A percentile compares a stretch with the other conserved stretches of the same genome.
Evolutionary conservation across 2,329 filamentous ascomycete genomes (phyloP).

Genomic region (Cladorrhinum sp.): DNA sequence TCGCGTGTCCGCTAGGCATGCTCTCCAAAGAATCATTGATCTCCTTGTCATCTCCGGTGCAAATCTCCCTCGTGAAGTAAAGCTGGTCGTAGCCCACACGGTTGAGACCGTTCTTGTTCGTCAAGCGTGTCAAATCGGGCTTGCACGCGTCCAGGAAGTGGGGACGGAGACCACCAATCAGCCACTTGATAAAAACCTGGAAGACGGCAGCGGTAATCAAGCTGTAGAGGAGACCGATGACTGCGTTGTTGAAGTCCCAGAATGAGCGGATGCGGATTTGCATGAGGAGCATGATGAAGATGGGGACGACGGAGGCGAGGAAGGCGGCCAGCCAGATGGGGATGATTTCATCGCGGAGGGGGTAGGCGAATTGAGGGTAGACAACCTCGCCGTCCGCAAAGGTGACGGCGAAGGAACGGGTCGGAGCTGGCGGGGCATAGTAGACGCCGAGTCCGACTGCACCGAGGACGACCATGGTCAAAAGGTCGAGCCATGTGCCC

Average conservation of each 20-base stretch:
- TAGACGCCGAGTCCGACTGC: slow-evolving; percentile 65
- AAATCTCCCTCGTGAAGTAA: slow-evolving; percentile 68
- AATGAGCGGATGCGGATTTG: slow-evolving; percentile 66
- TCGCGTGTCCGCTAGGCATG: slow-evolving; percentile 71
- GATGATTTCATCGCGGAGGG: slow-evolving; percentile 65
- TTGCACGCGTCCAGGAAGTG: slow-evolving; percentile 69
- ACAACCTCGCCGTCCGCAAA: slow-evolving; percentile 67
- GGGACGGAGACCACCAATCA: slow-evolving; percentile 68
- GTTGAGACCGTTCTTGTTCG: slow-evolving; percentile 40
- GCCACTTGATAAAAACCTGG: slow-evolving; percentile 73
- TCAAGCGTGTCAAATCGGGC: slow-evolving; percentile 49
- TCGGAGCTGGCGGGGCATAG: slow-evolving; percentile 61
- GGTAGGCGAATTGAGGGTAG: slow-evolving; percentile 68
- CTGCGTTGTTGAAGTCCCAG: slow-evolving; percentile 69
- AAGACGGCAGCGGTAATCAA: slow-evolving; percentile 71
- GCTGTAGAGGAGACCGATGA: slow-evolving; percentile 66
- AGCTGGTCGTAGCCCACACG: slow-evolving; percentile 48
- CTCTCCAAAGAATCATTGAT: slow-evolving; percentile 69
- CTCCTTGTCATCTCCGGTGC: slow-evolving; percentile 60
- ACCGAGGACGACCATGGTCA: slow-evolving; percentile 65
- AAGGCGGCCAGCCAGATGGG: slow-evolving; percentile 70
- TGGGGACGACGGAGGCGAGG: slow-evolving; percentile 60
- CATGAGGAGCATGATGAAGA: slow-evolving; percentile 60
- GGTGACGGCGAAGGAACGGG: slow-evolving; percentile 65
- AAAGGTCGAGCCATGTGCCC: slow-evolving; percentile 62